Evolutionary conservation across 2,329 filamentous ascomycete genomes (phyloP).

Genomic region (Hortaea sp.): DNA sequence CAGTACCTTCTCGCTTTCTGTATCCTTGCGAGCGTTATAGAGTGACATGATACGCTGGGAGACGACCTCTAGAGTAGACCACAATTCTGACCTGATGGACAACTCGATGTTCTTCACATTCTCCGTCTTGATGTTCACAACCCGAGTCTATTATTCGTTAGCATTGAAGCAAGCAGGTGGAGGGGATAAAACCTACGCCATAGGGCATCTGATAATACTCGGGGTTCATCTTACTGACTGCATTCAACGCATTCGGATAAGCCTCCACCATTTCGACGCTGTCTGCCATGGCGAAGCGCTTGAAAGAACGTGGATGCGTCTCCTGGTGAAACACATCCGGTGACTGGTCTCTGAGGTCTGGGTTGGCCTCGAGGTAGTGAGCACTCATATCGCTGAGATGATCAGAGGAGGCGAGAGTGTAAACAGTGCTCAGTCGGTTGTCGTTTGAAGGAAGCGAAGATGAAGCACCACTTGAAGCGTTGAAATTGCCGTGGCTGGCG

Average conservation of each 20-base stretch:
- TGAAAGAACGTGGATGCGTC: constrained; percentile 5
- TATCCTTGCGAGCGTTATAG: constrained; percentile 11
- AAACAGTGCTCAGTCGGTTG: no score
- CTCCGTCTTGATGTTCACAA: constrained; percentile 24
- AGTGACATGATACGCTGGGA: constrained; percentile 18
- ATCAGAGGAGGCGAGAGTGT: no score
- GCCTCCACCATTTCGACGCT: constrained; percentile 11
- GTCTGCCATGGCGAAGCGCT: constrained; percentile 1
- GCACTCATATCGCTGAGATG: background rate
- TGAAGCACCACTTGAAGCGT: no score
- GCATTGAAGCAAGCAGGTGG: background rate
- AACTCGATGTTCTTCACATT: constrained; percentile 13
- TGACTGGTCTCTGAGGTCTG: background rate
- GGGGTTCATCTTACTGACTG: constrained; percentile 17
- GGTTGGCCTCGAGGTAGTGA: background rate
- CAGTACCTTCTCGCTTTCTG: constrained; percentile 13
- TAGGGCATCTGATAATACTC: constrained; percentile 15
- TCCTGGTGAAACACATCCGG: constrained; percentile 2
- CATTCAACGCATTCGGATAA: constrained; percentile 10
- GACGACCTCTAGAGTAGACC: constrained; percentile 14
- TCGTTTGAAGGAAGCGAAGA: no score
- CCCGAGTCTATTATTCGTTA: constrained; percentile 14
- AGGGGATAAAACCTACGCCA: constrained; percentile 11
- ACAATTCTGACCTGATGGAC: constrained; percentile 10
- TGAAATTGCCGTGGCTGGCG: background rate